Base-by-base conservation (phyloP, 495 filamentous ascomycete genomes). In the Podospora comata region DNA sequence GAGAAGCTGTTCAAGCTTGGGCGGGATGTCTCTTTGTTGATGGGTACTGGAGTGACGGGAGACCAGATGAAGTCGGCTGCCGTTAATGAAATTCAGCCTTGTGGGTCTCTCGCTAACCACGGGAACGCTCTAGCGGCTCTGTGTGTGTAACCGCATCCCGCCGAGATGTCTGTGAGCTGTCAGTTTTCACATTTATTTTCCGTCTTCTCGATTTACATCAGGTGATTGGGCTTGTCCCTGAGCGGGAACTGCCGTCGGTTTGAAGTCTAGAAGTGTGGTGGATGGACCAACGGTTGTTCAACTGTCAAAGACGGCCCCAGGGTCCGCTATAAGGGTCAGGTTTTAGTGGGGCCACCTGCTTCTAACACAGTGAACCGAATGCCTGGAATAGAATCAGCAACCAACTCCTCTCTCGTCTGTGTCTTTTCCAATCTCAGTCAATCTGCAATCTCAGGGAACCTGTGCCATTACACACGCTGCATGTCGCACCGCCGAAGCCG, bases 1-100 rank as follows among this genome's bases (percentile, higher is more conserved):
- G 9, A 16, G 39, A 16, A 48, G 56, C 23, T 58, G 6, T 20
- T 20, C 1, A 18, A 58, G 23, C n/a, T 58, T 58, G 56, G 23
- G 23, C 19, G n/a, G 56, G 16, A 27, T 19, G 56, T 58, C 9
- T 61, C 59, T 61, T 61, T 61, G 59, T 61, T 59, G 56, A 4
- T 59, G 56, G 56, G 26, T 20, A 13, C 0, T 61, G 26, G 59
- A 61, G 11, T 26, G 59, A 28, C 30, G 59, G 16, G 18, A 61
- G 18, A 61, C 32, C 23, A 61, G 56, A 59, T 48, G 39, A 48
- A 48, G 39, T 48, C 39, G 48, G 48, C 28, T 55, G 60, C 30
- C 53, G 60, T 64, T 48, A 48, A 48, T 48, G 39, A 18, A 48
- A 60, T 54, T 71, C 69, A 71, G 69, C 70, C 67, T 65, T 72